Percentiles rank a stretch among this genome's conserved stretches.
Conservation (phyloP, 805 yeast genomes). For the Candida taoyuanica region DNA sequence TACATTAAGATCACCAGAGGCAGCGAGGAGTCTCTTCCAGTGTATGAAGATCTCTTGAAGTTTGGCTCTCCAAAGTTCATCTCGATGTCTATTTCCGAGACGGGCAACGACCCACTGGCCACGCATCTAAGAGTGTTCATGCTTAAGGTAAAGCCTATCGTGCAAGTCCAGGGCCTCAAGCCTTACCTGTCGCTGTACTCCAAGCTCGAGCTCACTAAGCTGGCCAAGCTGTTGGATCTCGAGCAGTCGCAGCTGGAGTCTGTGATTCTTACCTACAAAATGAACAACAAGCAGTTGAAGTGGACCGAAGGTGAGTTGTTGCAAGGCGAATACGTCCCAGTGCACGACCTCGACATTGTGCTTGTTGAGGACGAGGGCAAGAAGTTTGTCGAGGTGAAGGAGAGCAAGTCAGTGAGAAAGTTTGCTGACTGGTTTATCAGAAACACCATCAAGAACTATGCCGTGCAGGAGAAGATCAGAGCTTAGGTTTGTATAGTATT, state of each 20-base stretch:
- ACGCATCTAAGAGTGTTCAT: slow-evolving; percentile 41
- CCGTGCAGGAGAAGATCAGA: slow-evolving; percentile 35
- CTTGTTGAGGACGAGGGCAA: slow-evolving; percentile 34
- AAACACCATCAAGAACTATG: slow-evolving; percentile 41
- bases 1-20: slow-evolving; percentile 37
- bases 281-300: slow-evolving; percentile 40
- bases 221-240: slow-evolving; percentile 36
- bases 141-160: slow-evolving; percentile 35
- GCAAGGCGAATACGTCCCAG: slow-evolving; percentile 36
- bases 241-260: slow-evolving; percentile 32
- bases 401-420: slow-evolving; percentile 40
- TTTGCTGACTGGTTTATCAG: slow-evolving; percentile 49
- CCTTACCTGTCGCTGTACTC: slow-evolving; percentile 43
- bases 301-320: slow-evolving; percentile 39
- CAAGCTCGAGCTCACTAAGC: slow-evolving; percentile 39
- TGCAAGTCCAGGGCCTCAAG: slow-evolving; percentile 37
- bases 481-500: slow-evolving; percentile 2
- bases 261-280: slow-evolving; percentile 39
- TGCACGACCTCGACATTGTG: slow-evolving; percentile 41
- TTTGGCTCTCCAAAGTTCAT: slow-evolving; percentile 48
- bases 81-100: slow-evolving; percentile 33
- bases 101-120: slow-evolving; percentile 36
- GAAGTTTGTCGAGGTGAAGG: slow-evolving; percentile 37
- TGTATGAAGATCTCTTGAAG: slow-evolving; percentile 42
- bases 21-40: slow-evolving; percentile 36